A percentile compares a stretch with the other conserved stretches of the same genome.
These are phyloP conservation scores for Rosa lucieae DNA, from an alignment of 306 rosid species.

Conservation along the genomic window DNA sequence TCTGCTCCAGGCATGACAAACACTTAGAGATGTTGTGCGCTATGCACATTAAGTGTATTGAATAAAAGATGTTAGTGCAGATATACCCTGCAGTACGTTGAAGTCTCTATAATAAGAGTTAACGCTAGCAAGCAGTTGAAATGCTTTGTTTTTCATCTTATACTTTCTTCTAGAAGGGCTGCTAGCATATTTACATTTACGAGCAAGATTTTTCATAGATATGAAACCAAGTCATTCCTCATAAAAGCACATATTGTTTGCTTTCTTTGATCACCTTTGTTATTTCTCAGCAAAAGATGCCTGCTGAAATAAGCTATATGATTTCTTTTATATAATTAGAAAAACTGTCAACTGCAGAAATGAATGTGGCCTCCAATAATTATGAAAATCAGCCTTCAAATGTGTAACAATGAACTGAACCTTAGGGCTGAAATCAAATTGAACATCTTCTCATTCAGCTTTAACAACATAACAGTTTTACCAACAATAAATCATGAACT, in stretches of 20 bases:
- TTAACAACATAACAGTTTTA: no score
- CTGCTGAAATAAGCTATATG: not conserved
- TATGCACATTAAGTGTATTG: not conserved
- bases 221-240: not conserved
- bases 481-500: no score
- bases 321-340: no score
- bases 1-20: constrained; percentile 41
- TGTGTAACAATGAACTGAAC: not conserved
- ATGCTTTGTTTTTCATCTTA: not conserved
- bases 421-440: not conserved
- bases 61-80: not conserved
- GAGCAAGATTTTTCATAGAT: not conserved
- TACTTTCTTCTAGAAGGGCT: not conserved
- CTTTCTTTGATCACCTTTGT: not conserved
- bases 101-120: not conserved
- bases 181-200: not conserved
- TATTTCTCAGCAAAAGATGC: not conserved
- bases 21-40: constrained; percentile 26
- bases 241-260: not conserved
- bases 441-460: no score
- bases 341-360: no score
- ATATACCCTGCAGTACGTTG: not conserved
- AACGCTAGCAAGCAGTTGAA: not conserved
- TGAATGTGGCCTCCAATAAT: not conserved
- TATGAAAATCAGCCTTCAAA: not conserved